phyloP scores from a whole-genome alignment of 768 basidiomycete species.

The Rubroboletus satanas region DNA sequence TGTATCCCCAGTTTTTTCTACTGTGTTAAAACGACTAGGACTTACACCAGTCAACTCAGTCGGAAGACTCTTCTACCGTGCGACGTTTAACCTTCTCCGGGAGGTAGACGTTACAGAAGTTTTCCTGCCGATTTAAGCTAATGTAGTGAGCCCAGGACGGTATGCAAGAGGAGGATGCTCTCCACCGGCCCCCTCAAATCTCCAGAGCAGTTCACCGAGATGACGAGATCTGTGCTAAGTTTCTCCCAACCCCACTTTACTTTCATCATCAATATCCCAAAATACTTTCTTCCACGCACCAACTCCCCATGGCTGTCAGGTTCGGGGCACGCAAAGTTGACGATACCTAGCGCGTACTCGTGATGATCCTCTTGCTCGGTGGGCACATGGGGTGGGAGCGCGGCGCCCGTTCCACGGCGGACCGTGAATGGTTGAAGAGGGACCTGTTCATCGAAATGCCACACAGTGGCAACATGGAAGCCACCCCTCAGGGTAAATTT shows the following conservation, averaged over 20 bases:
- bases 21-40: too few relatives aligned
- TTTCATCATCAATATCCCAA: slow-evolving; percentile 7
- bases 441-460: background rate
- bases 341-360: slow-evolving; percentile 3
- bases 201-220: background rate
- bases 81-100: too few relatives aligned
- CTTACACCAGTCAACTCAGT: too few relatives aligned
- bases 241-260: slow-evolving; percentile 10
- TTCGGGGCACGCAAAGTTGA: slow-evolving; percentile 1
- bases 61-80: too few relatives aligned
- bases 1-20: too few relatives aligned
- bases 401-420: slow-evolving; percentile 4
- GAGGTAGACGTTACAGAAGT: too few relatives aligned
- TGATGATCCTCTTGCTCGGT: background rate
- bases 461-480: slow-evolving; percentile 5
- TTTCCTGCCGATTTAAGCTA: background rate
- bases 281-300: background rate
- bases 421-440: slow-evolving; percentile 3
- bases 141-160: background rate
- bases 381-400: background rate
- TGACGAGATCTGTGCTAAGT: slow-evolving; percentile 2
- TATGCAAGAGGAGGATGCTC: slow-evolving; percentile 1
- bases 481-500: background rate
- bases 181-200: background rate
- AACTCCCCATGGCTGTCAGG: background rate